Base-by-base conservation (phyloP, 2,329 filamentous ascomycete species). In the Macrophomina tecta region DNA sequence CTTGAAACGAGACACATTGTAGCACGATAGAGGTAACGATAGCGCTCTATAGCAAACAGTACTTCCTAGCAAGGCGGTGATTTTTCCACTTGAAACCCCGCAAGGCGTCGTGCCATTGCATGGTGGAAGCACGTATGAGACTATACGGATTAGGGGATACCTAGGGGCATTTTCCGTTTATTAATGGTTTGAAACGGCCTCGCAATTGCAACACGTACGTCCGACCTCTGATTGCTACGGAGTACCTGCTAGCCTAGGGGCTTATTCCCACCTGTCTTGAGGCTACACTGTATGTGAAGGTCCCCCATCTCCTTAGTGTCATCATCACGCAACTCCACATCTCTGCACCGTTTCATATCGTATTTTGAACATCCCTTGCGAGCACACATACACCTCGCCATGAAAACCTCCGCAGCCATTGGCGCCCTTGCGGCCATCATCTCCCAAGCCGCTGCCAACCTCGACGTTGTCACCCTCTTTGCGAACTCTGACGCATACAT, bases 381-480 rank as follows among this genome's bases (percentile, higher is more conserved):
- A 16, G 23, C 48, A 51, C 28, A 16, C 48, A 51, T 23, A 30
- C 32, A 38, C 4, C 1, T 7, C 0, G n/a, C 38, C 3, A 56
- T 56, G 53, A 56, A 11, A 8, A 11, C 32, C 2, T 68, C 45
- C 51, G 46, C 69, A 63, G 64, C 69, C 38, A 12, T 69, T 16
- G 60, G 64, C 61, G 67, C 65, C 58, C 58, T 73, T 34, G 28
- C 67, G 28, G 53, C 70, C 30, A 40, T 72, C 16, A 48, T 67
- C 36, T 66, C 68, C 16, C 64, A 68, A 52, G 67, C 63, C 67
- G 23, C 38, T 30, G 71, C 72, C 60, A 72, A 72, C 45, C 68
- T 69, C 55, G 72, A 73, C 53, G 62, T 73, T 55, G 65, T 73
- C 14, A 72, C 69, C 9, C 71, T 73, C 48, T 66, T 61, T 8